Percentiles rank a stretch among this genome's conserved stretches.
Conservation (phyloP, 345 rosid genomes). For the Cardamine resedifolia region DNA sequence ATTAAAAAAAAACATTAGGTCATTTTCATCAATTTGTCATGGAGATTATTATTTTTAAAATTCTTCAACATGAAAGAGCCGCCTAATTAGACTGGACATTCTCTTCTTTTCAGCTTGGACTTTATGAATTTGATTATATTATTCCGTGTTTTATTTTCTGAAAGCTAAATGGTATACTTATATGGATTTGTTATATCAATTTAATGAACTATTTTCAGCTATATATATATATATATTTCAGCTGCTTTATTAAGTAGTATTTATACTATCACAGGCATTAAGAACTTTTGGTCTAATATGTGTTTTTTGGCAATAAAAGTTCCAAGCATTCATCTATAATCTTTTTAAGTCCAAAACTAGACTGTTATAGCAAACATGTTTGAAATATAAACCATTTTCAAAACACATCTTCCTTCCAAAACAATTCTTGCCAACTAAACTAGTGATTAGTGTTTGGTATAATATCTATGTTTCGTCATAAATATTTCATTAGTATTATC, state of each 20-base stretch:
- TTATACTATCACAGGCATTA: background rate
- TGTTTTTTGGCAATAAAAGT: background rate
- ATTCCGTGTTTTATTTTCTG: background rate
- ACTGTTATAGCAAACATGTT: background rate
- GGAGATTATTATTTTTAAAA: background rate
- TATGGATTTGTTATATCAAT: background rate
- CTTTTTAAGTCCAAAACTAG: background rate
- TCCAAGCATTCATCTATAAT: background rate
- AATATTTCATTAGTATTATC: background rate
- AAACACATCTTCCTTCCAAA: too few relatives aligned
- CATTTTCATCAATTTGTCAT: conserved; percentile 10
- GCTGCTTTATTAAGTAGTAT: background rate
- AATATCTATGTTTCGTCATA: background rate
- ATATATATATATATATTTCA: too few relatives aligned
- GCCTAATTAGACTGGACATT: conserved; percentile 22
- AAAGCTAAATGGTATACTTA: background rate
- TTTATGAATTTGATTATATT: background rate
- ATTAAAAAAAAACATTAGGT: background rate
- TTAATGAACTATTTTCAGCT: too few relatives aligned
- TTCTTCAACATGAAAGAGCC: conserved; percentile 15
- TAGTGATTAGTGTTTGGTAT: background rate
- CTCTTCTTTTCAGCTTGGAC: background rate
- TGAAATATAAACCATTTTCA: background rate
- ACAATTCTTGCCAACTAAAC: too few relatives aligned
- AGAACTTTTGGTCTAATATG: background rate